Evolutionary conservation across 1,139 yeast species (phyloP).

Genomic region (Arxiozyma telluris): DNA sequence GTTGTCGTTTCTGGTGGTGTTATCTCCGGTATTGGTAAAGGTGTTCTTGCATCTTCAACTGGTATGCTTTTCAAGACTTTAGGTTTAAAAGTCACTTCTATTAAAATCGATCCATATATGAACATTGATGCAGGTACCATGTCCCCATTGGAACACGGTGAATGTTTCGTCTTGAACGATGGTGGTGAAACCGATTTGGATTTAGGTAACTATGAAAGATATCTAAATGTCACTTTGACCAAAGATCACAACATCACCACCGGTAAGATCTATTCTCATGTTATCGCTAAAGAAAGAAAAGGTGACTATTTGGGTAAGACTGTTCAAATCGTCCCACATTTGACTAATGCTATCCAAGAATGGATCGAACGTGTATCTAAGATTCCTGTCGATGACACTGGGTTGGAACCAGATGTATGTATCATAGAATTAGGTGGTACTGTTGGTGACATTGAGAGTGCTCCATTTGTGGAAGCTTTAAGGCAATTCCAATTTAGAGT

Average conservation of each 20-base stretch:
- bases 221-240: conserved; percentile 85
- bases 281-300: conserved; percentile 87
- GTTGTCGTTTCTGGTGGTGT: conserved; percentile 99
- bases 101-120: conserved; percentile 98
- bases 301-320: conserved; percentile 98
- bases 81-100: conserved; percentile 91
- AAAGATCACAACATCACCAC: conserved; percentile 95
- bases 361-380: conserved; percentile 94
- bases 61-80: conserved; percentile 89
- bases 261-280: conserved; percentile 91
- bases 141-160: conserved; percentile 99
- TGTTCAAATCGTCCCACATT: conserved; percentile 98
- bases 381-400: conserved; percentile 88
- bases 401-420: conserved; percentile 85
- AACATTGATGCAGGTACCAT: conserved; percentile 99
- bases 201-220: conserved; percentile 95
- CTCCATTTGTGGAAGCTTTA: conserved; percentile 96
- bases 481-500: conserved; percentile 98
- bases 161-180: conserved; percentile 92
- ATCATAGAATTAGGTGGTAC: conserved; percentile 98
- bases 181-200: conserved; percentile 99
- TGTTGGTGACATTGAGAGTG: conserved; percentile 97
- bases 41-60: conserved; percentile 90
- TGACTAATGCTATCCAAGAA: conserved; percentile 94
- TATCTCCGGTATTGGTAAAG: conserved; percentile 97